A percentile compares a stretch with the other conserved stretches of the same genome.
Evolutionary conservation across 805 yeast genomes (phyloP).

Genomic region (Yarrowia bubula): DNA sequence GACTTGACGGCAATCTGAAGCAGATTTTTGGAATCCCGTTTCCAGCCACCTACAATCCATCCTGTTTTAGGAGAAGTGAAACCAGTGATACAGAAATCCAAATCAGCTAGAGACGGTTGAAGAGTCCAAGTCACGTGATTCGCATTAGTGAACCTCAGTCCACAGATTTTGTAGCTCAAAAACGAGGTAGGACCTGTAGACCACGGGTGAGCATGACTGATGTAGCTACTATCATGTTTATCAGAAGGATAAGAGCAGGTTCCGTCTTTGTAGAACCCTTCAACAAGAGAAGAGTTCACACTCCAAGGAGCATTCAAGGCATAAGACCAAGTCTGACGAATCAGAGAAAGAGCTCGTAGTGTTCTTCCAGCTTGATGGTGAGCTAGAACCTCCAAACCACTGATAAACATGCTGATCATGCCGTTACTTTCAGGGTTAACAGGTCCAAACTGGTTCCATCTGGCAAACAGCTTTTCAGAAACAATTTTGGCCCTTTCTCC

Average conservation of each 20-base stretch:
- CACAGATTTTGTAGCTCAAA: conserved; percentile 1
- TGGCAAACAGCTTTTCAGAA: not conserved
- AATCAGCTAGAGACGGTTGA: not conserved
- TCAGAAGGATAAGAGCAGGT: not conserved
- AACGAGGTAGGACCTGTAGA: not conserved
- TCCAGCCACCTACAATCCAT: conserved; percentile 2
- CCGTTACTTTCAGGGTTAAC: not conserved
- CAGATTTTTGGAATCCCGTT: not conserved
- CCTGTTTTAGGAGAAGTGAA: conserved; percentile 1
- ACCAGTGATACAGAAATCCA: not conserved
- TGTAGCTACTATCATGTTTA: not conserved
- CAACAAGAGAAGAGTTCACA: not conserved
- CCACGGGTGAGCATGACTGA: conserved; percentile 17
- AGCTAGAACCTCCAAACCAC: not conserved
- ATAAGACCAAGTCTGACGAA: not conserved
- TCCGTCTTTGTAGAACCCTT: conserved; percentile 16
- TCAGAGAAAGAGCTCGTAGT: not conserved
- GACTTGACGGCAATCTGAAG: conserved; percentile 10
- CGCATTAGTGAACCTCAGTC: not conserved
- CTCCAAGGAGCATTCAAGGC: not conserved
- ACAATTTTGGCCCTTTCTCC: not conserved
- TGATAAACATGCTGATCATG: conserved; percentile 2
- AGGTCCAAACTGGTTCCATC: conserved; percentile 13
- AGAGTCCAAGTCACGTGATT: conserved; percentile 8
- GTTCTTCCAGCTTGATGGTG: conserved; percentile 5